Evolutionary conservation across 2,329 filamentous ascomycete genomes (phyloP).

Genomic region (Biscogniauxia sp.): DNA sequence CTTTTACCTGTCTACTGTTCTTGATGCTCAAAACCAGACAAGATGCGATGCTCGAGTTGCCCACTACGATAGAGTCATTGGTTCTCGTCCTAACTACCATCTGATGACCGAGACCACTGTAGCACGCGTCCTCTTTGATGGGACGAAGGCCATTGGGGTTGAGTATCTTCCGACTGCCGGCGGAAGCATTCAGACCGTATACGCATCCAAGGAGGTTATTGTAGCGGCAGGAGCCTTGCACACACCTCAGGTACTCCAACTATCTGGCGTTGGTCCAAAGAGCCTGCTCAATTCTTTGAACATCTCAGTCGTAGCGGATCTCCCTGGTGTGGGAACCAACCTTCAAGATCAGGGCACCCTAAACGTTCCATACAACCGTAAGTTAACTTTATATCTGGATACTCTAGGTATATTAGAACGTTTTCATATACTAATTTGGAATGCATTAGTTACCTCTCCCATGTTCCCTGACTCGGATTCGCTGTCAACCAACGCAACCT

Average conservation of each 20-base stretch:
- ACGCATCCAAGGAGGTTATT: conserved; percentile 42
- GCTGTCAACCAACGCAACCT: conserved; percentile 33
- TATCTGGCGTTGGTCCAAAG: conserved; percentile 47
- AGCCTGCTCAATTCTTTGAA: conserved; percentile 35
- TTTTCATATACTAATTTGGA: not conserved
- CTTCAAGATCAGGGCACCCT: conserved; percentile 41
- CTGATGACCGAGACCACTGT: conserved; percentile 58
- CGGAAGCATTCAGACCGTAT: conserved; percentile 39
- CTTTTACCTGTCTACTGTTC: conserved; percentile 31
- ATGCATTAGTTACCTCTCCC: conserved; percentile 20
- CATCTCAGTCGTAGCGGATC: conserved; percentile 42
- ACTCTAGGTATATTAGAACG: not conserved
- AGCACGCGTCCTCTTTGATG: conserved; percentile 51
- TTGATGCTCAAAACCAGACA: conserved; percentile 31
- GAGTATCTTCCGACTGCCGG: conserved; percentile 49
- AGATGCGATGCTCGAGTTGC: conserved; percentile 28
- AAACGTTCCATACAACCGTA: conserved; percentile 21
- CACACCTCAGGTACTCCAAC: conserved; percentile 45
- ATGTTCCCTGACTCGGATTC: conserved; percentile 28
- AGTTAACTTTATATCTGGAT: not conserved
- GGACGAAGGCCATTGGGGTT: conserved; percentile 55
- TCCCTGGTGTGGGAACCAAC: conserved; percentile 49
- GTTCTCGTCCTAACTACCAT: conserved; percentile 55
- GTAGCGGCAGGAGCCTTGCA: conserved; percentile 40
- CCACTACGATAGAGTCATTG: conserved; percentile 29